Conservation (phyloP, 495 filamentous ascomycete species). For the Annulohypoxylon maeteangense region DNA sequence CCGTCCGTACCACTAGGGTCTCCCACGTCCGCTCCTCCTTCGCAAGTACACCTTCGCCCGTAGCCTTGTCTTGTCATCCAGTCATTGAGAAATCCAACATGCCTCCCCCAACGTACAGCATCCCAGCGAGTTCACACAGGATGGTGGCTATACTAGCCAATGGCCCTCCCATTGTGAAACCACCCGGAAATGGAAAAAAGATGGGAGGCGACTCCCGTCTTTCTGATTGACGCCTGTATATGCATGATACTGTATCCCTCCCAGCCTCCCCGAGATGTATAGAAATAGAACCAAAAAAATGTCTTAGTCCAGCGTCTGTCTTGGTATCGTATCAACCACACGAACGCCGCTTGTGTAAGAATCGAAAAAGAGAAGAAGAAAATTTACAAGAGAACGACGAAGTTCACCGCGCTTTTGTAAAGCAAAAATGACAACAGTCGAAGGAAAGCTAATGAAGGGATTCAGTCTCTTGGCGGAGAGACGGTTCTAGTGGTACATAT, state of each 20-base stretch:
- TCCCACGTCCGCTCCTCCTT: neutral
- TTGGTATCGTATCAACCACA: constrained; percentile 41
- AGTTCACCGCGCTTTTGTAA: constrained; percentile 21
- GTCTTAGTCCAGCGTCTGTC: constrained; percentile 37
- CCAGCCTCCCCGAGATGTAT: constrained; percentile 35
- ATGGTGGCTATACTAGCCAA: constrained; percentile 4
- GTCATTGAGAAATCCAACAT: constrained; percentile 28
- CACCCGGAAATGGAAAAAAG: constrained; percentile 35
- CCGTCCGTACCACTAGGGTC: constrained; percentile 17
- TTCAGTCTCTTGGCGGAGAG: constrained; percentile 21
- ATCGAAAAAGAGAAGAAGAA: constrained; percentile 20
- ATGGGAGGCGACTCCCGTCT: constrained; percentile 35
- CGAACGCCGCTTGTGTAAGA: constrained; percentile 37
- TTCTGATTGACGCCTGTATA: constrained; percentile 48
- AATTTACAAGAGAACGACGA: constrained; percentile 30
- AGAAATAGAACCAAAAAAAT: constrained; percentile 27
- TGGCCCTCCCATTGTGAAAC: constrained; percentile 23
- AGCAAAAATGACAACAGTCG: constrained; percentile 17
- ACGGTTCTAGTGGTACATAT: constrained; percentile 35
- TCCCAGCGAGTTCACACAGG: constrained; percentile 27
- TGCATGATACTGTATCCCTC: constrained; percentile 41
- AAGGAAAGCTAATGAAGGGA: constrained; percentile 37
- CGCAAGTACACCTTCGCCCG: neutral
- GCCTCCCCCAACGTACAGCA: constrained; percentile 28
- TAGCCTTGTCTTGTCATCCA: constrained; percentile 36